These are phyloP conservation scores for Nakazawaea siamensis DNA, from an alignment of 805 yeast genomes.

Conservation along the genomic window DNA sequence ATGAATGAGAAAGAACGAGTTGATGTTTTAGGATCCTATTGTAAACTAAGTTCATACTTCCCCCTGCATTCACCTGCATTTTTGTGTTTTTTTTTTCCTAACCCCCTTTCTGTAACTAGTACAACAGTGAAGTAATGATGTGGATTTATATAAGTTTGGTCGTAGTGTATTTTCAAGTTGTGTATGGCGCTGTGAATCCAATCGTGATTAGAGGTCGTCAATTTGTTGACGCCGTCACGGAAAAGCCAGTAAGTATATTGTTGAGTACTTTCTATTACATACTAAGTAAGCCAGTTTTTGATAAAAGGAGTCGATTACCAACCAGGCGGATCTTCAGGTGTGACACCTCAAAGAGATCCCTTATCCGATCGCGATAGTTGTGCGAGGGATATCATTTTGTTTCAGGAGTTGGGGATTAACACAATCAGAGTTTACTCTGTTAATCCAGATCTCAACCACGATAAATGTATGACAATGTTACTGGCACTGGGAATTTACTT, in stretches of 20 bases:
- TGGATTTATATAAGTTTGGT: too few species aligned
- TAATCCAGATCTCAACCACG: slow-evolving; percentile 77
- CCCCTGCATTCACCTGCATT: too few species aligned
- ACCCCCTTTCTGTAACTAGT: too few species aligned
- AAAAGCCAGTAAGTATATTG: slow-evolving; percentile 70
- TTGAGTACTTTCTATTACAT: too few species aligned
- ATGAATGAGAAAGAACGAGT: too few species aligned
- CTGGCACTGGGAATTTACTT: slow-evolving; percentile 92
- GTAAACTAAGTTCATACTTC: too few species aligned
- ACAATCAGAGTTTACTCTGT: slow-evolving; percentile 84
- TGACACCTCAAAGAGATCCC: slow-evolving; percentile 54
- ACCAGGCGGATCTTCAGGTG: slow-evolving; percentile 90
- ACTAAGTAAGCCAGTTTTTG: slow-evolving; percentile 41
- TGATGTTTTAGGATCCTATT: too few species aligned
- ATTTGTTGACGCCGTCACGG: slow-evolving; percentile 68
- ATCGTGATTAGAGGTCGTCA: slow-evolving; percentile 61
- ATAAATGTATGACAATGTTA: slow-evolving; percentile 81
- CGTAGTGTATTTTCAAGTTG: too few species aligned
- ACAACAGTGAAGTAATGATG: too few species aligned
- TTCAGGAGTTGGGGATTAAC: slow-evolving; percentile 81
- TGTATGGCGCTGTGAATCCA: slow-evolving; percentile 43
- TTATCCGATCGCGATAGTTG: slow-evolving; percentile 65
- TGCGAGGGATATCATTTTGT: slow-evolving; percentile 72
- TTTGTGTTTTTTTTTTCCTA: too few species aligned
- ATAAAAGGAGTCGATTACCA: slow-evolving; percentile 90